Evolutionary conservation across 1,284 basidiomycete genomes (phyloP), one percentile per base, ranked within the genome.

Genomic region (Pyrrhoderma lamaoense): DNA sequence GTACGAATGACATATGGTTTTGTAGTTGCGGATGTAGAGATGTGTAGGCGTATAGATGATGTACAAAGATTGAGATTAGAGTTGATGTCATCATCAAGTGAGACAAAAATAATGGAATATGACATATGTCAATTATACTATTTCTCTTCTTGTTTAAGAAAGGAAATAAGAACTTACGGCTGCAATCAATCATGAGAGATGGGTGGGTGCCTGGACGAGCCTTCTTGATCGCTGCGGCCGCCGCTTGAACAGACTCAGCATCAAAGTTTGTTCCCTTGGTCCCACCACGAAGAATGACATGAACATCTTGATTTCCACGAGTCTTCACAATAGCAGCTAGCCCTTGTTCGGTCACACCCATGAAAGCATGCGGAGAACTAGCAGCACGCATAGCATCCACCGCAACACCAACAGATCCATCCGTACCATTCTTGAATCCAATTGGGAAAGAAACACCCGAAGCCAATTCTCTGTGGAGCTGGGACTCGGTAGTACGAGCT

Each of bases 401-500:
- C 3, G 95, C 94, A 37, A 88, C 83, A 0, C 73, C 67, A 31
- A 86, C 76, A 42, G 86, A 87, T 47, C 95, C 95, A 66, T 98
- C 94, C 3, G 95, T 98, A 49, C 94, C 94, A 67, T 99, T 99
- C 71, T 99, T 99, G 85, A 99, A 99, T n/a, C 95, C 90, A 57
- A 92, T 87, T 11, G 90, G 89, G 79, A 91, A 90, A 45, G 88
- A 90, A 27, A 87, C 80, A 63, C 89, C 90, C n/a, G 82, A 86
- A 2, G 91, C 89, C 47, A 95, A 84, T 70, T 96, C 93, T 54
- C 93, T 82, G 64, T 95, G 93, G 8, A 96, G 80, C 66, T 96
- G 93, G 3, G 85, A 89, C 69, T 96, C 89, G 51, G 95, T 99
- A 13, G 95, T 99, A 51, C 95, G 79, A 1, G 96, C 95, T 40